Base-by-base conservation (phyloP, 2,329 filamentous ascomycete species). In the Tolypocladium cylindrosporum region DNA sequence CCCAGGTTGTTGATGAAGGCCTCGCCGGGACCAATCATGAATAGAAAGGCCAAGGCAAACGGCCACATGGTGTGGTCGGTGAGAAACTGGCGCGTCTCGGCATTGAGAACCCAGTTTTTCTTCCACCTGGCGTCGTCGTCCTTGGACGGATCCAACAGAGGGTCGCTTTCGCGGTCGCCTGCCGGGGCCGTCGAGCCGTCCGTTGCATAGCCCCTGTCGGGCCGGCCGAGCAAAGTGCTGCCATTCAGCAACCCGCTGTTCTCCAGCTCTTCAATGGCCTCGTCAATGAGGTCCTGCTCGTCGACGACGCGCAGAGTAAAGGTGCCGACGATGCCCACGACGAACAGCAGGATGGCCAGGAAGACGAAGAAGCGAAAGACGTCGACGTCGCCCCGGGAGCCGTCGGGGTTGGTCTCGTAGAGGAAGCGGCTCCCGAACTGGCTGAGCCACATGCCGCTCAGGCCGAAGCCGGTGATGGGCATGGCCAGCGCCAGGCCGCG, bases 1-100 rank as follows among this genome's bases (percentile, higher is more conserved):
- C 94, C 94, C 11, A 99, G 78, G 66, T 97, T 99, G 75, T 97
- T 99, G 74, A 97, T 91, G 71, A 97, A 99, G 13, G 93, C 90
- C 74, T 99, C 94, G n/a, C 92, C 93, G 0, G 94, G 93, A 0
- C 94, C 94, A 57, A 92, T 90, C 65, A 96, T 90, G 61, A 97
- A 82, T 72, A 97, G 90, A 74, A 99, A 97, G 24, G 91, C 92
- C 1, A 87, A 77, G 0, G 93, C 91, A 64, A 99, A 87, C 69
- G 86, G 89, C 93, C 93, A 99, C 93, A 97, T 97, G 14, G 91
- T 97, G 60, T 83, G 86, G 65, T 99, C 94, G 31, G 83, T 80
- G 11, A 99, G 79, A 71, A 97, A 99, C 4, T 85, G 80, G 14
- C 86, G 80, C 0, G 94, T 97, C 70, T 97, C 93, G 51, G 90